These are phyloP conservation scores for Yueomyces sinensis DNA, from an alignment of 805 yeast genomes.

Conservation along the genomic window DNA sequence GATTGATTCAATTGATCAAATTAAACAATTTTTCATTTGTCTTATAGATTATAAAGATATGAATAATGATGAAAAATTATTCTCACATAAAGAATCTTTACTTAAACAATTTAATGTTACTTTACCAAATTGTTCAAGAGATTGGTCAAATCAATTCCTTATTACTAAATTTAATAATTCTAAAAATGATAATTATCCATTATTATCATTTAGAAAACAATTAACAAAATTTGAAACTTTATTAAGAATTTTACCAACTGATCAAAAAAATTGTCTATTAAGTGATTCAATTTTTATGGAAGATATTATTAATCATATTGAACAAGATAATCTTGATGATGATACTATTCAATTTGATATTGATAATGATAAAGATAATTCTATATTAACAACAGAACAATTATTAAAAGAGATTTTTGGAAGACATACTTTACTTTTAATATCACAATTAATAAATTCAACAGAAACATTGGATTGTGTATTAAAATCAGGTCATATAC, in stretches of 20 bases:
- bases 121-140: slow-evolving; percentile 31
- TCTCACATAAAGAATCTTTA: slow-evolving; percentile 11
- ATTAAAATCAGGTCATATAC: neutral
- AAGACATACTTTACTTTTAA: slow-evolving; percentile 16
- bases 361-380: neutral
- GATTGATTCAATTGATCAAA: slow-evolving; percentile 10
- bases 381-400: slow-evolving; percentile 6
- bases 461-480: neutral
- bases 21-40: too few relatives aligned
- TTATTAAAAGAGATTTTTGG: slow-evolving; percentile 24
- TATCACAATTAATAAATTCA: slow-evolving; percentile 20
- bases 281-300: too few relatives aligned
- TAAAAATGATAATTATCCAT: too few relatives aligned
- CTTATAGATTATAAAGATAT: slow-evolving; percentile 13
- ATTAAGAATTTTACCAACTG: slow-evolving; percentile 27
- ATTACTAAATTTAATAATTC: slow-evolving; percentile 23
- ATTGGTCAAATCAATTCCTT: slow-evolving; percentile 29
- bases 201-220: slow-evolving; percentile 29
- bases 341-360: neutral
- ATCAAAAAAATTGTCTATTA: neutral
- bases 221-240: slow-evolving; percentile 30
- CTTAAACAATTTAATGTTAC: slow-evolving; percentile 21
- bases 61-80: slow-evolving; percentile 6
- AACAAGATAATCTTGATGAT: neutral
- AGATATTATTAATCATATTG: too few relatives aligned